Evolutionary conservation across 441 rosid genomes (phyloP), one percentile per base, ranked within the genome.

Genomic region (Oxalis stricta): DNA sequence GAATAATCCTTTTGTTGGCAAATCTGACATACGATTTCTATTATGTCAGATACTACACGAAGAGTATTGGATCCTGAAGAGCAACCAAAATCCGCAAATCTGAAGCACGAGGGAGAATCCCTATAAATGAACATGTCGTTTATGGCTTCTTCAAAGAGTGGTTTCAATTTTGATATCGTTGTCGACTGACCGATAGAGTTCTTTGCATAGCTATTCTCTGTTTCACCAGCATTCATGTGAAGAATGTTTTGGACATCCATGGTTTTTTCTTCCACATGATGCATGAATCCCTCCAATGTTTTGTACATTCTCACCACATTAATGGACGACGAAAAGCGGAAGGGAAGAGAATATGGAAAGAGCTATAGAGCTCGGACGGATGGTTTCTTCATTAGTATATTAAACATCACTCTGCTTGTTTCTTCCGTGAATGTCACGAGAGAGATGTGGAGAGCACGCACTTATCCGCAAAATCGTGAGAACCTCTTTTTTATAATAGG

Each of bases 51-150:
- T 2, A 59, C 10, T 2, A 19, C 23, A 0, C 28, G 2, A 6
- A 65, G 35, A 3, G 71, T 51, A 17, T 53, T 69, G 4, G 71
- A 63, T 12, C 75, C 68, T 3, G 71, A 61, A 18, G 67, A 41
- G 17, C 74, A 68, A n/a, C 74, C 70, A 32, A 68, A 42, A 15
- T 68, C 74, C 3, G 60, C 71, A 7, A 64, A n/a, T 1, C 1
- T 22, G 5, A 35, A 22, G 10, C 20, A 1, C 5, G 8, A 1
- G 0, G 44, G 61, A 22, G 28, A 10, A 9, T 3, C 0, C 17
- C 7, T 20, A 29, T 17, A 3, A 23, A 0, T 17, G 10, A 56
- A 19, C 15, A 40, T 1, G 1, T 42, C 31, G 13, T 3, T 37
- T 5, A 55, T 17, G 4, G 46, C 26, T 13, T 49, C 53, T 22